A percentile compares a stretch with the other conserved stretches of the same genome.
phyloP scores from a whole-genome alignment of 2,329 filamentous ascomycete genomes.

The Akanthomyces dipterigenus region DNA sequence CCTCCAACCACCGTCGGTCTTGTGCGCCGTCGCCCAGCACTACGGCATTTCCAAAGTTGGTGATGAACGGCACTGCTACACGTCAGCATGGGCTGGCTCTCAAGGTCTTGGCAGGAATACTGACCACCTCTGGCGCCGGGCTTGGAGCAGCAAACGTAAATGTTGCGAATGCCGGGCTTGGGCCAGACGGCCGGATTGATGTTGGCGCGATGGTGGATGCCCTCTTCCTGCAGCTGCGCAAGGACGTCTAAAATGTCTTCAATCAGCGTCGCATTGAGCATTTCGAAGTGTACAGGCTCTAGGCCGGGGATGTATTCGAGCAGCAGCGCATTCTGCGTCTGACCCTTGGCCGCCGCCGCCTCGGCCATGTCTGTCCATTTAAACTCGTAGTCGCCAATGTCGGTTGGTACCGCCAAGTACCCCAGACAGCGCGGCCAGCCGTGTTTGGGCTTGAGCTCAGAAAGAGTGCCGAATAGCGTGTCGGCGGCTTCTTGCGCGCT shows the following conservation, averaged over 20 bases:
- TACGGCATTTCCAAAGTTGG: not conserved
- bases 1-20: not conserved
- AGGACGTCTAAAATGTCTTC: not conserved
- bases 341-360: not conserved
- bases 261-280: not conserved
- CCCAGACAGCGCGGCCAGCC: conserved; percentile 4
- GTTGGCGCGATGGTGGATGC: not conserved
- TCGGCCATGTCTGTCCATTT: conserved; percentile 5
- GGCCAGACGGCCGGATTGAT: conserved; percentile 1
- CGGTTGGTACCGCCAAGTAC: not conserved
- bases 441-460: not conserved
- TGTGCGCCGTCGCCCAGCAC: not conserved
- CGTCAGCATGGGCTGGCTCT: not conserved
- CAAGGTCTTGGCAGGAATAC: not conserved
- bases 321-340: conserved; percentile 5
- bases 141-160: not conserved
- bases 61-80: not conserved
- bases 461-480: not conserved
- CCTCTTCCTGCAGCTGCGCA: not conserved
- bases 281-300: not conserved
- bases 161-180: not conserved
- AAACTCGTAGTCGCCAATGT: not conserved
- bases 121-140: not conserved
- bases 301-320: conserved; percentile 1
- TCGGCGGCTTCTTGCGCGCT: not conserved